Conservation (phyloP, 1,284 basidiomycete genomes). For the Papiliotrema nemorosa region DNA sequence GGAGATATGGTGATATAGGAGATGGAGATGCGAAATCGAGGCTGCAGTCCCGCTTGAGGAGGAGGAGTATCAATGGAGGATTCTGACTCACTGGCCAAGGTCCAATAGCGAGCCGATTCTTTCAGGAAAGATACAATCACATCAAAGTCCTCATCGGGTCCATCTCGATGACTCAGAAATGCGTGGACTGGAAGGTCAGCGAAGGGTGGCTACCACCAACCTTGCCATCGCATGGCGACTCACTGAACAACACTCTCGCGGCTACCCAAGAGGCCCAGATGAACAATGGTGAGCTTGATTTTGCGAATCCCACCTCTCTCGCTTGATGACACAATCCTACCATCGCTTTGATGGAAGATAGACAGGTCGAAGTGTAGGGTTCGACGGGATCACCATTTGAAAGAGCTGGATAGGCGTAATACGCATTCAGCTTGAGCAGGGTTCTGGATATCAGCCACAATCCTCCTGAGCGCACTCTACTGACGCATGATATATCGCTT, state of each 20-base stretch:
- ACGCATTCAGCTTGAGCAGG: constrained; percentile 47
- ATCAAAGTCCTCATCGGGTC: constrained; percentile 42
- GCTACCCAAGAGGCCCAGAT: constrained; percentile 49
- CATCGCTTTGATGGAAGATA: constrained; percentile 29
- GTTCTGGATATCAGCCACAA: constrained; percentile 21
- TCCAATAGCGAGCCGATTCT: constrained; percentile 42
- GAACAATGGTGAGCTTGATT: constrained; percentile 37
- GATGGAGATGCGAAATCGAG: no score
- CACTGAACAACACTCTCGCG: constrained; percentile 46
- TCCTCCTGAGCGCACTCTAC: constrained; percentile 4
- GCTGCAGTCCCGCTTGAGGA: no score
- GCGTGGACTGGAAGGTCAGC: constrained; percentile 29
- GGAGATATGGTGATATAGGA: no score
- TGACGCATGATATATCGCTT: constrained; percentile 45
- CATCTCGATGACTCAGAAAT: constrained; percentile 31
- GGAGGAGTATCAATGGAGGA: no score
- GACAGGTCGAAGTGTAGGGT: constrained; percentile 40
- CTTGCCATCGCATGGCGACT: constrained; percentile 3
- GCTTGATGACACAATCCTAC: constrained; percentile 27
- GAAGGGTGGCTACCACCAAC: no score
- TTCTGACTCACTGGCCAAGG: constrained; percentile 37
- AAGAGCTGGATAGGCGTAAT: constrained; percentile 46
- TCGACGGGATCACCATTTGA: constrained; percentile 41
- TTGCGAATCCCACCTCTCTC: constrained; percentile 23
- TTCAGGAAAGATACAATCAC: constrained; percentile 33